phyloP scores from a whole-genome alignment of 2,329 filamentous ascomycete species.

The Botrytis porri region DNA sequence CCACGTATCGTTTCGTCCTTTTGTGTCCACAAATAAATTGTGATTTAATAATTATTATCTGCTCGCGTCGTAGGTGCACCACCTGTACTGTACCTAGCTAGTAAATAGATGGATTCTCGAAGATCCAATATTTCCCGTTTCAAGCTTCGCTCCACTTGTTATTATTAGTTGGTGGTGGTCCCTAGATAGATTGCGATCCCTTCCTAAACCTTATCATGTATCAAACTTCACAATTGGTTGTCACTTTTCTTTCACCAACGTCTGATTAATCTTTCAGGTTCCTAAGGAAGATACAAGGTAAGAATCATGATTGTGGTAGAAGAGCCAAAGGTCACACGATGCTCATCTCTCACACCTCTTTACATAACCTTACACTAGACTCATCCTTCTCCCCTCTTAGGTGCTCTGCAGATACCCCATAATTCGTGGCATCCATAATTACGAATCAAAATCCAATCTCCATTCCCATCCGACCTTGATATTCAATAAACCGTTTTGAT shows the following conservation, averaged over 20 bases:
- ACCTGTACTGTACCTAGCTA: background rate
- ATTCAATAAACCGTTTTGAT: background rate
- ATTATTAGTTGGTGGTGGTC: too few relatives aligned
- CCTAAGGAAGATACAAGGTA: background rate
- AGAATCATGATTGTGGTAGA: background rate
- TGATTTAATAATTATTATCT: background rate
- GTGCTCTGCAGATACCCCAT: background rate
- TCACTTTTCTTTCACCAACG: background rate
- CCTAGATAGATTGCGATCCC: background rate
- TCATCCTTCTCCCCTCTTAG: background rate
- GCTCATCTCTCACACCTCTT: background rate
- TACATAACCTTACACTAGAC: background rate
- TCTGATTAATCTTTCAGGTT: background rate
- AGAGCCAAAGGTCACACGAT: background rate
- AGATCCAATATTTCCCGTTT: constrained; percentile 2
- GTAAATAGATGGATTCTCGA: background rate
- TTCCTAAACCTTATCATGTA: background rate
- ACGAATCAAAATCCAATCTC: background rate
- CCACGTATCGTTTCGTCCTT: background rate
- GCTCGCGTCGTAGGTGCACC: background rate
- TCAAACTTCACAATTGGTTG: background rate
- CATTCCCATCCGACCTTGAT: background rate
- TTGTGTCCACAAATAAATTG: background rate
- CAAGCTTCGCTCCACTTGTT: background rate
- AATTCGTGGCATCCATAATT: background rate